Evolutionary conservation across 805 yeast species (phyloP).

Genomic region (Nakazawaea anatomiae): DNA sequence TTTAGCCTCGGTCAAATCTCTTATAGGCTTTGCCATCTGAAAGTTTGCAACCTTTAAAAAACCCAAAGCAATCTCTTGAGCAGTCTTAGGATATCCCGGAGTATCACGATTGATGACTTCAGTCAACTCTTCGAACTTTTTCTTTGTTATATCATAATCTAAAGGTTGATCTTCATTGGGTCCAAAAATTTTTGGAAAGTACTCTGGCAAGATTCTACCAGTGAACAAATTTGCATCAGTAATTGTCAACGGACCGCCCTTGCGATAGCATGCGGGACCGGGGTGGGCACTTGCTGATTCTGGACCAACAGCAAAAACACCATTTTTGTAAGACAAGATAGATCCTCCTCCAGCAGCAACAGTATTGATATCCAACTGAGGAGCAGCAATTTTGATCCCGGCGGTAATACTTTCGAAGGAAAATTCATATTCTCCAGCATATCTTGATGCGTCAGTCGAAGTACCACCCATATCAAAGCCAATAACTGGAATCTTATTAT

Average conservation of each 20-base stretch:
- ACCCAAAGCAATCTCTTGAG: constrained; percentile 28
- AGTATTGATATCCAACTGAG: constrained; percentile 19
- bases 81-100: constrained; percentile 14
- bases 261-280: constrained; percentile 29
- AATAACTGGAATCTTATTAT: constrained; percentile 19
- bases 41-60: constrained; percentile 28
- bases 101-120: constrained; percentile 22
- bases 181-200: constrained; percentile 27
- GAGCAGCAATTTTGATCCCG: constrained; percentile 23
- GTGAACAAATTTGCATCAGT: constrained; percentile 28
- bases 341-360: constrained; percentile 18
- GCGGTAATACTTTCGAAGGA: constrained; percentile 20
- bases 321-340: constrained; percentile 12
- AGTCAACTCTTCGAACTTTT: constrained; percentile 23
- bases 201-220: constrained; percentile 24
- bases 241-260: constrained; percentile 28
- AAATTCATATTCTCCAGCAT: constrained; percentile 24
- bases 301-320: constrained; percentile 25
- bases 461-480: constrained; percentile 35
- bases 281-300: constrained; percentile 29
- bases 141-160: constrained; percentile 18
- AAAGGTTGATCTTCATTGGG: constrained; percentile 23
- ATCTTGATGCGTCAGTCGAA: constrained; percentile 50
- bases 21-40: constrained; percentile 29
- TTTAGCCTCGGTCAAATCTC: constrained; percentile 27